Percentiles rank a stretch among this genome's conserved stretches.
Evolutionary conservation across 306 rosid genomes (phyloP).

Genomic region (Rubus idaeus): DNA sequence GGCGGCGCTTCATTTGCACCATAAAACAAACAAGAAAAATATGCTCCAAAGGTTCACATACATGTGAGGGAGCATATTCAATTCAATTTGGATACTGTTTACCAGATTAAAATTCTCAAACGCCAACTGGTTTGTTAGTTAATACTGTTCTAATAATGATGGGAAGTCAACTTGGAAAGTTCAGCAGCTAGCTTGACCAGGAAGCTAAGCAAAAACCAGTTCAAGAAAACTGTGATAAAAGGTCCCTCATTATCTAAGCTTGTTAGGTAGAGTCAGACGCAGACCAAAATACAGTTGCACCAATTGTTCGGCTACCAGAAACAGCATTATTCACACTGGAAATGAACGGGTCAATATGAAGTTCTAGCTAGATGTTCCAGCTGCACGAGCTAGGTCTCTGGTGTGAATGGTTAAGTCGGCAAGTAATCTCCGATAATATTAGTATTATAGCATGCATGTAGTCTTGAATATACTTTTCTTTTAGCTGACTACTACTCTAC

Average conservation of each 20-base stretch:
- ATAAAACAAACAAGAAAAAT: neutral
- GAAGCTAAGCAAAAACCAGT: neutral
- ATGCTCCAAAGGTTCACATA: neutral
- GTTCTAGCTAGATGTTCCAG: neutral
- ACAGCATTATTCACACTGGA: neutral
- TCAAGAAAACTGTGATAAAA: neutral
- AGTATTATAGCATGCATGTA: neutral
- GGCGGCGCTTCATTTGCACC: neutral
- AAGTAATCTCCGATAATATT: neutral
- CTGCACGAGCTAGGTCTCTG: conserved; percentile 4
- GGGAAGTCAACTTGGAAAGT: conserved; percentile 5
- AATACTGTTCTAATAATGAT: neutral
- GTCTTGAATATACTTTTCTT: neutral
- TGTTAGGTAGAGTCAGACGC: neutral
- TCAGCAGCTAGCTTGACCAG: conserved; percentile 7
- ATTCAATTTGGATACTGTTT: neutral
- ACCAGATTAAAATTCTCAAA: neutral
- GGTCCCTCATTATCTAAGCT: neutral
- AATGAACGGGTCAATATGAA: neutral
- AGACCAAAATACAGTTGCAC: conserved; percentile 6
- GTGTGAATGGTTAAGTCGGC: conserved; percentile 4
- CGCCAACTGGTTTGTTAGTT: neutral
- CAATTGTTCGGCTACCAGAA: conserved; percentile 4
- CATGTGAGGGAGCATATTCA: neutral
- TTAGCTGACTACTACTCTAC: neutral